Evolutionary conservation across 768 basidiomycete genomes (phyloP).

Genomic region (Rhizopogon vulgaris): DNA sequence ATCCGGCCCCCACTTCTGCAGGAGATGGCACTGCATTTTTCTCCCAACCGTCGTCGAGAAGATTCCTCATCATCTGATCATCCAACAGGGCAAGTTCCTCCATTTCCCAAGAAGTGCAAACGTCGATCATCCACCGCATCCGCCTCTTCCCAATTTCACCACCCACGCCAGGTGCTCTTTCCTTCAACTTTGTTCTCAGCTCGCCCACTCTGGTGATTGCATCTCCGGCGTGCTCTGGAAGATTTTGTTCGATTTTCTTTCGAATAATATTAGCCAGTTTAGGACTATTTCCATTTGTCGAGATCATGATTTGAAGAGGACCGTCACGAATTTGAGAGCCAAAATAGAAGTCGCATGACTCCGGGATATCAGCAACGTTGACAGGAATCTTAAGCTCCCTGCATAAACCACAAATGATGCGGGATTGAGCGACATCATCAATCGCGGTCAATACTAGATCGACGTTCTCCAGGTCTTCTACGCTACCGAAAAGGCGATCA

Average conservation of each 20-base stretch:
- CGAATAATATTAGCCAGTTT: slow-evolving; percentile 84
- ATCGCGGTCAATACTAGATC: slow-evolving; percentile 94
- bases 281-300: slow-evolving; percentile 90
- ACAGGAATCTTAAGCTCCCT: slow-evolving; percentile 71
- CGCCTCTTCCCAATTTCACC: slow-evolving; percentile 69
- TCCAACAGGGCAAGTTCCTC: slow-evolving; percentile 72
- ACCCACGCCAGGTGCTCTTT: slow-evolving; percentile 78
- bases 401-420: slow-evolving; percentile 65
- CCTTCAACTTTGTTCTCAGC: slow-evolving; percentile 65
- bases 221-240: slow-evolving; percentile 68
- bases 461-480: slow-evolving; percentile 59
- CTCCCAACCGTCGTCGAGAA: slow-evolving; percentile 89
- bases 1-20: slow-evolving; percentile 30
- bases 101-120: slow-evolving; percentile 84
- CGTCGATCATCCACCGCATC: slow-evolving; percentile 88
- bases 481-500: slow-evolving; percentile 60
- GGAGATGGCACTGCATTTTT: slow-evolving; percentile 42
- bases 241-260: slow-evolving; percentile 53
- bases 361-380: slow-evolving; percentile 95
- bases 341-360: slow-evolving; percentile 97
- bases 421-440: slow-evolving; percentile 70
- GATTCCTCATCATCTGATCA: slow-evolving; percentile 50
- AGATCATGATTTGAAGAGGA: slow-evolving; percentile 92
- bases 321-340: slow-evolving; percentile 89
- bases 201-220: slow-evolving; percentile 78